Conservation (phyloP, 2,329 filamentous ascomycete genomes). For the Pestalotiopsis sp. region DNA sequence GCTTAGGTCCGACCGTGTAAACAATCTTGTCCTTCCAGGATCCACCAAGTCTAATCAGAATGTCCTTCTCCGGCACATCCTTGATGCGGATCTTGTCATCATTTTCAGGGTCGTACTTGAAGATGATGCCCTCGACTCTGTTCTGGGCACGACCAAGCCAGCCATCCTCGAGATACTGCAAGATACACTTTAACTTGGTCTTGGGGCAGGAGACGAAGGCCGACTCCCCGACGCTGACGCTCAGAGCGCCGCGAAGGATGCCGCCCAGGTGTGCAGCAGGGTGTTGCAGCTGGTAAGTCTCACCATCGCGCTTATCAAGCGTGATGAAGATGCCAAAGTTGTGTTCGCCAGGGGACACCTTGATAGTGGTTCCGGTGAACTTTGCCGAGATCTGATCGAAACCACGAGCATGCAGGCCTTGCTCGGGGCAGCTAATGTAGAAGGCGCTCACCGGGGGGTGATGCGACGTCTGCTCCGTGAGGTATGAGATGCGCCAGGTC, state of each 20-base stretch:
- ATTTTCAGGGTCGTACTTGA: slow-evolving; percentile 85
- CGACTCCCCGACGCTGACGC: slow-evolving; percentile 85
- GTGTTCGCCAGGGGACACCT: slow-evolving; percentile 87
- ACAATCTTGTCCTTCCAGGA: slow-evolving; percentile 78
- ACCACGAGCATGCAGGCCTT: slow-evolving; percentile 82
- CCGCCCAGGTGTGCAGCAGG: slow-evolving; percentile 92
- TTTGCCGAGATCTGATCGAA: slow-evolving; percentile 98
- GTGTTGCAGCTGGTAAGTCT: slow-evolving; percentile 94
- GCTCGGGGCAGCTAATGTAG: slow-evolving; percentile 88
- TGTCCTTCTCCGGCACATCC: slow-evolving; percentile 83
- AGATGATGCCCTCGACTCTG: slow-evolving; percentile 87
- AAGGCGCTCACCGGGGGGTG: slow-evolving; percentile 97
- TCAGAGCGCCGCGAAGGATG: slow-evolving; percentile 82
- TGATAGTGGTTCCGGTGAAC: slow-evolving; percentile 94
- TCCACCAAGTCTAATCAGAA: slow-evolving; percentile 81
- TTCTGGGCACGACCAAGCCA: slow-evolving; percentile 94
- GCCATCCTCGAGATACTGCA: slow-evolving; percentile 92
- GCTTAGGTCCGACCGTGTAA: slow-evolving; percentile 62
- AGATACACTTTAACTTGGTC: slow-evolving; percentile 86
- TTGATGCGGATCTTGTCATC: slow-evolving; percentile 79
- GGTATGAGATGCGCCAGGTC: slow-evolving; percentile 81
- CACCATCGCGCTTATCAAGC: slow-evolving; percentile 75
- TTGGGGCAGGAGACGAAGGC: slow-evolving; percentile 89
- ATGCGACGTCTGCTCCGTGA: slow-evolving; percentile 97
- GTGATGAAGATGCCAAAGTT: slow-evolving; percentile 96